Conservation (phyloP, 176 grass and related monocot genomes). For the Lolium multiflorum region DNA sequence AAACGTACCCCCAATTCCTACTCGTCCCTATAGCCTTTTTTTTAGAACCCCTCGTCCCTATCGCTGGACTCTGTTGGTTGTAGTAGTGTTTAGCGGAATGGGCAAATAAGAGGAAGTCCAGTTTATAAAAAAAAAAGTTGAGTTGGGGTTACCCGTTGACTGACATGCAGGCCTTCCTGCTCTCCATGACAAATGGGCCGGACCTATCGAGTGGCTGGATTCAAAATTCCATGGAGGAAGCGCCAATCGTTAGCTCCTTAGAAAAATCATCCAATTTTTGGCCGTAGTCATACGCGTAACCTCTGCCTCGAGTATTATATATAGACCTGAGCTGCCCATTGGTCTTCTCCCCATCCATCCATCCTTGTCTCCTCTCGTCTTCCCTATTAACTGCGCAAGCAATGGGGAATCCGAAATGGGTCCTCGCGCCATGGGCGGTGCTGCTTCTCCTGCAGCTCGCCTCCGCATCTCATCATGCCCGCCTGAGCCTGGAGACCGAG, state of each 20-base stretch:
- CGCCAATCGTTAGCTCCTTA: background rate
- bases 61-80: too few relatives aligned
- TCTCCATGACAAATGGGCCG: background rate
- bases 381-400: slow-evolving; percentile 12
- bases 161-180: too few relatives aligned
- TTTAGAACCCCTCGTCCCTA: too few relatives aligned
- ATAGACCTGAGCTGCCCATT: background rate
- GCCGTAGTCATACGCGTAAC: slow-evolving; percentile 1
- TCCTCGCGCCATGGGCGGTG: background rate
- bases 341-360: slow-evolving; percentile 22
- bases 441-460: slow-evolving; percentile 28
- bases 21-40: too few relatives aligned
- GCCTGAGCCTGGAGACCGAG: slow-evolving; percentile 19
- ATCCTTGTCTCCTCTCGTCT: background rate
- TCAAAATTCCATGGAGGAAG: background rate
- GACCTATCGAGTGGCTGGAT: background rate
- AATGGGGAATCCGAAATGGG: slow-evolving; percentile 7
- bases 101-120: too few relatives aligned
- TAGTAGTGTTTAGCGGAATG: too few relatives aligned
- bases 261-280: background rate
- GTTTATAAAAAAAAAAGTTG: too few relatives aligned
- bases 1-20: too few relatives aligned
- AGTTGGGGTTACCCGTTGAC: too few relatives aligned
- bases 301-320: slow-evolving; percentile 19
- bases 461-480: background rate